These are phyloP conservation scores for Pythium aphanidermatum DNA, from an alignment of 352 stramenopile genomes.

Conservation along the genomic window DNA sequence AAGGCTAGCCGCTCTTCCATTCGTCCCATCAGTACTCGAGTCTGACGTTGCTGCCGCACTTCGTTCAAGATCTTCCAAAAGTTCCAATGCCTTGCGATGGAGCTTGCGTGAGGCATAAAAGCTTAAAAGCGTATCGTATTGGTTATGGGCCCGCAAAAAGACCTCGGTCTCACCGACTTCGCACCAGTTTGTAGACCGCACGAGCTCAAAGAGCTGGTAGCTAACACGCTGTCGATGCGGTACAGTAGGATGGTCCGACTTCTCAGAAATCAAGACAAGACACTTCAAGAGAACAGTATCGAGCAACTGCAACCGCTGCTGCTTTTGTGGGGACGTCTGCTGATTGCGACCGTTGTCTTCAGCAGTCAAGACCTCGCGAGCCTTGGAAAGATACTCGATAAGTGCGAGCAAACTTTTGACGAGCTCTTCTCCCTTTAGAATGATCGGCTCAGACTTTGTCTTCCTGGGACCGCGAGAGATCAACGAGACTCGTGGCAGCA, in stretches of 20 bases:
- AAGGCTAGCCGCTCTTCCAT: conserved; percentile 3
- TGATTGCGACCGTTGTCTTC: background rate
- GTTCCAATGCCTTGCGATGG: conserved; percentile 72
- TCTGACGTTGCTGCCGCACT: conserved; percentile 26
- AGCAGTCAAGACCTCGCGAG: conserved; percentile 20
- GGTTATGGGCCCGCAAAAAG: conserved; percentile 63
- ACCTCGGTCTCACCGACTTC: conserved; percentile 73
- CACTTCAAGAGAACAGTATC: conserved; percentile 83
- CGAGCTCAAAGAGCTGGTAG: conserved; percentile 46
- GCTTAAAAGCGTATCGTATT: conserved; percentile 48
- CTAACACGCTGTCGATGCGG: conserved; percentile 27
- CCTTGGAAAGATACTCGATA: conserved; percentile 42
- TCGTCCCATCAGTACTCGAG: background rate
- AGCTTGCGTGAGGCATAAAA: conserved; percentile 70
- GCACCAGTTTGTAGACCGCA: conserved; percentile 47
- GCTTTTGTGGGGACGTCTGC: conserved; percentile 8
- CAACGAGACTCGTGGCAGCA: conserved; percentile 48
- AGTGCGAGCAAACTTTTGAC: conserved; percentile 48
- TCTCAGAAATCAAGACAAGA: conserved; percentile 59
- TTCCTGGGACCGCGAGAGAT: background rate
- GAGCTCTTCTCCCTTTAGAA: conserved; percentile 39
- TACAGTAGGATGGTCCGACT: too few species aligned
- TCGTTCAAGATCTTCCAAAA: conserved; percentile 73
- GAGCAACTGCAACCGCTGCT: conserved; percentile 39
- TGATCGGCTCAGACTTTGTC: background rate